Evolutionary conservation across 306 rosid species (phyloP).

Genomic region (Corylus heterophylla): DNA sequence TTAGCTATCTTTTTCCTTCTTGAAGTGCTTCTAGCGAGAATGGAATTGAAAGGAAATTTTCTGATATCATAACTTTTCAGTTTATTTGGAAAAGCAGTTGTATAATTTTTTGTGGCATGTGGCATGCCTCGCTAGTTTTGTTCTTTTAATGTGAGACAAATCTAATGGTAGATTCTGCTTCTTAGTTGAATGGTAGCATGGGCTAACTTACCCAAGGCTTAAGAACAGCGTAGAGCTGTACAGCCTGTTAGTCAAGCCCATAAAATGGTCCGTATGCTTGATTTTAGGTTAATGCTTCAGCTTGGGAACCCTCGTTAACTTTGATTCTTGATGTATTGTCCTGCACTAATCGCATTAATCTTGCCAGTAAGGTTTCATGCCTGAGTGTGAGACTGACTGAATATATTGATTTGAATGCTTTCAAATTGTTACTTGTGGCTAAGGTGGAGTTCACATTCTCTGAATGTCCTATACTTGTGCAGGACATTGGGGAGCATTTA

Average conservation of each 20-base stretch:
- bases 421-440: conserved; percentile 6
- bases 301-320: background rate
- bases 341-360: background rate
- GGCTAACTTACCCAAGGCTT: background rate
- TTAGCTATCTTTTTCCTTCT: background rate
- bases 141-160: background rate
- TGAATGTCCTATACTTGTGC: conserved; percentile 24
- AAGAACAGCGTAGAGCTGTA: background rate
- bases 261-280: background rate
- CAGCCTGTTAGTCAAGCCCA: background rate
- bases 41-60: background rate
- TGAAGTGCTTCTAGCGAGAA: background rate
- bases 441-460: background rate
- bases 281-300: background rate
- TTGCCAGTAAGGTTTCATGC: conserved; percentile 11
- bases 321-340: background rate
- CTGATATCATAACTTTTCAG: background rate
- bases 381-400: background rate
- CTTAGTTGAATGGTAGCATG: background rate
- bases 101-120: background rate
- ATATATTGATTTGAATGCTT: conserved; percentile 7
- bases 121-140: background rate
- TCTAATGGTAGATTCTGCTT: background rate
- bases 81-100: background rate
- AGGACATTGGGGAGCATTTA: conserved; percentile 95